Evolutionary conservation across 2,329 filamentous ascomycete species (phyloP), one percentile per base, ranked within the genome.

Genomic region (Fusarium odoratissimum): DNA sequence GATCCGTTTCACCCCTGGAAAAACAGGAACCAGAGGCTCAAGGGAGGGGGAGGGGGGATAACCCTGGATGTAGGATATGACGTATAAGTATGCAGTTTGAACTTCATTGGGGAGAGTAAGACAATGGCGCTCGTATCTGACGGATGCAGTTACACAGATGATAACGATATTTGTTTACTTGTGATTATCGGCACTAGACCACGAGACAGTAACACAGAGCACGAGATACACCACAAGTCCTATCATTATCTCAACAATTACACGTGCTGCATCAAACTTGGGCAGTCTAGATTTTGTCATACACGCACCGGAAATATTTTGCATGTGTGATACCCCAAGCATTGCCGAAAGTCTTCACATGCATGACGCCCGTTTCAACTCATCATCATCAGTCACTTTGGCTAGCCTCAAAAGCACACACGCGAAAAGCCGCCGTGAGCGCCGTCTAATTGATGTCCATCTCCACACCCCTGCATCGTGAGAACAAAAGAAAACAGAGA

Each of bases 31-130:
- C 40, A 33, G 57, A 73, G 67, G 64, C 40, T 60, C 44, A 57
- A 57, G 42, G 58, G 51, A 45, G 42, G 37, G 28, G 16, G 17
- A 48, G 49, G 54, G 46, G 45, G 21, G 17, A 21, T 21, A 52
- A 28, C 52, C 60, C 46, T 44, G 52, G 60, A 37, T 35, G 28
- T 31, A 45, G 45, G 61, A 48, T 67, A 73, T 74, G 71, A 74
- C 71, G 71, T 74, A 72, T 54, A 42, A 37, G 51, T 16, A 42
- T 69, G 67, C 67, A 64, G 64, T 63, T 55, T 38, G 30, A 55
- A 48, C 66, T 64, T 57, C 37, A 48, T 68, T 38, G 23, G 33
- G 33, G 49, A 28, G 64, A 68, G 64, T 63, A 69, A 57, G 58
- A 31, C 38, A 37, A 46, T 17, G 14, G 28, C 55, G 52, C 42